A percentile compares a stretch with the other conserved stretches of the same genome.
Conservation (phyloP, 176 grass and related monocot species). For the Ensete glaucum region DNA sequence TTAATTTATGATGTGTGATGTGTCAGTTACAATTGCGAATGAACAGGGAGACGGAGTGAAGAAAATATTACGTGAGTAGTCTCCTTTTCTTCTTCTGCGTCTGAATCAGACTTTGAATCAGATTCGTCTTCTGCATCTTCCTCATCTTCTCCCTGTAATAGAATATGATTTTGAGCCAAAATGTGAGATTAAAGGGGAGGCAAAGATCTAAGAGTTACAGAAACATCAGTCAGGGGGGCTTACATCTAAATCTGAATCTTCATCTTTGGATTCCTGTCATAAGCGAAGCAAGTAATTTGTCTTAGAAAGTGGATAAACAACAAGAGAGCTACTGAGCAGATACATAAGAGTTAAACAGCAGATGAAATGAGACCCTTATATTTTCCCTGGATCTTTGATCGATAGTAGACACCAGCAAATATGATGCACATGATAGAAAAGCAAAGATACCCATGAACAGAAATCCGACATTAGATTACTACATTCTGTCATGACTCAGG, state of each 20-base stretch:
- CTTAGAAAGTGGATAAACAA: not conserved
- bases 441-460: not conserved
- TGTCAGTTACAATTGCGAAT: too few species aligned
- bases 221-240: not conserved
- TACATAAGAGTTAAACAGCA: not conserved
- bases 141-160: conserved; percentile 8
- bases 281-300: not conserved
- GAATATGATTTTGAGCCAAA: too few species aligned
- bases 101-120: conserved; percentile 9
- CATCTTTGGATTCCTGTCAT: conserved; percentile 15
- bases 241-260: conserved; percentile 14
- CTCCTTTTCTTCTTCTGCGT: conserved; percentile 8
- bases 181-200: not conserved
- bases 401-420: too few species aligned
- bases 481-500: not conserved
- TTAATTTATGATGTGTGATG: not conserved
- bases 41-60: not conserved
- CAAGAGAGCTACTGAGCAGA: not conserved
- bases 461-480: not conserved
- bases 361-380: not conserved
- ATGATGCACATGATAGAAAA: not conserved
- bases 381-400: not conserved
- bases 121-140: conserved; percentile 12
- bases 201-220: not conserved
- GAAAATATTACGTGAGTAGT: conserved; percentile 6